Base-by-base conservation (phyloP, 2,329 filamentous ascomycete species). In the Phyllosticta citribraziliensis region DNA sequence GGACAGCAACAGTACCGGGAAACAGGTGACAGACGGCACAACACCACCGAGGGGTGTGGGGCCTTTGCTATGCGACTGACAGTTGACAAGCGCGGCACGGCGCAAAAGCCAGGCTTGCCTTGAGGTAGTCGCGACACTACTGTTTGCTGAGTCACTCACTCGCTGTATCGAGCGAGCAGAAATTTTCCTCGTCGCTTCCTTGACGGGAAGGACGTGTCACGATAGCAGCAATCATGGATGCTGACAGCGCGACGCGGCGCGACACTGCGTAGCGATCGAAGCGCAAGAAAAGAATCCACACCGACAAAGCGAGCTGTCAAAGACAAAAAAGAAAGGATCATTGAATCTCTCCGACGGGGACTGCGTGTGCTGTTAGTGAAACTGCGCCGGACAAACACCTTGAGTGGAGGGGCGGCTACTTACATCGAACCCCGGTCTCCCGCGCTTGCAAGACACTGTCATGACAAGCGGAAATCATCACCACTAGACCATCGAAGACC, bases 401-500 rank as follows among this genome's bases (percentile, higher is more conserved):
- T 1, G 1, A 17, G 12, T 14, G 9, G 33, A 10, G 10, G 11
- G 17, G 17, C 8, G 9, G 27, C 6, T 5, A 30, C 33, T 40
- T 40, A 40, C 33, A 67, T 70, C 66, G 68, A 69, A 70, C 66
- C 66, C 67, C 66, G 66, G 69, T 67, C 67, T 70, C 66, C 66
- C 63, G 67, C 65, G 66, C 63, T 64, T 67, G 57, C 56, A 8
- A 52, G 4, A 33, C 5, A 10, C 2, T 33, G 33, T 11, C 4
- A 14, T 40, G 33, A 40, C 33, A 40, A 40, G 33, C 33, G 33
- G 33, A 40, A 40, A 40, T 40, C 33, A 40, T 40, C 33, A 40
- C 33, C 33, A 40, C 33, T 40, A 40, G 33, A 40, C 33, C 33
- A 40, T 20, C 58, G 63, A 53, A 19, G 2, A 58, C 14, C 9